Base-by-base conservation (phyloP, 495 filamentous ascomycete genomes). In the Poronia punctata region DNA sequence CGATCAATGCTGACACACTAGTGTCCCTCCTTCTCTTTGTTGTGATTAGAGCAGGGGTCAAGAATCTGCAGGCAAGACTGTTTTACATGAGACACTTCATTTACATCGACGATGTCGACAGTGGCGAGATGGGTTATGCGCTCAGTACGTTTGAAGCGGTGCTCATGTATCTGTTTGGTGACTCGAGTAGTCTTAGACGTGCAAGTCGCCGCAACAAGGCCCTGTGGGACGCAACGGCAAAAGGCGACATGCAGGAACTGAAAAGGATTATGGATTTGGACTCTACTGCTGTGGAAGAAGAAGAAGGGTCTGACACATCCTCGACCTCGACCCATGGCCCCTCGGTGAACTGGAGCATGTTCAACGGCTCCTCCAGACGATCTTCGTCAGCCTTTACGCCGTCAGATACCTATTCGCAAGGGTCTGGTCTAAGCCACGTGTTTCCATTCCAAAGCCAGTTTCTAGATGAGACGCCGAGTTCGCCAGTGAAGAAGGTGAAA, bases 91-190 rank as follows among this genome's bases (percentile, higher is more conserved):
- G 88, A 38, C 83, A 92, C 43, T 99, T 95, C 49, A 86, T 94
- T 53, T 97, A 95, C 58, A 85, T 92, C 25, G 90, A 96, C 46
- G 93, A 97, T 68, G 88, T 97, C 9, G 93, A 99, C 40, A 90
- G 80, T 54, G 93, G 93, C 22, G 93, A 99, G 65, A 84, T 89
- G 69, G 93, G 93, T 17, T 99, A 99, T 64, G 88, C 94, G 5
- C 66, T 99, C 22, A 97, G 90, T 56, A 99, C 93, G 1, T 84
- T 95, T 35, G 93, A 99, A 63, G 93, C 87, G 1, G 93, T 99
- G 4, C 65, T 99, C 9, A 84, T 88, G 7, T 96, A 99, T 61
- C 75, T 99, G 12, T 75, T 82, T 15, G 79, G 79, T 18, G 88
- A 95, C 48, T 88, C 88, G 0, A 82, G 79, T 14, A 84, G 78